Base-by-base conservation (phyloP, 345 rosid species). In the Clausena lansium region DNA sequence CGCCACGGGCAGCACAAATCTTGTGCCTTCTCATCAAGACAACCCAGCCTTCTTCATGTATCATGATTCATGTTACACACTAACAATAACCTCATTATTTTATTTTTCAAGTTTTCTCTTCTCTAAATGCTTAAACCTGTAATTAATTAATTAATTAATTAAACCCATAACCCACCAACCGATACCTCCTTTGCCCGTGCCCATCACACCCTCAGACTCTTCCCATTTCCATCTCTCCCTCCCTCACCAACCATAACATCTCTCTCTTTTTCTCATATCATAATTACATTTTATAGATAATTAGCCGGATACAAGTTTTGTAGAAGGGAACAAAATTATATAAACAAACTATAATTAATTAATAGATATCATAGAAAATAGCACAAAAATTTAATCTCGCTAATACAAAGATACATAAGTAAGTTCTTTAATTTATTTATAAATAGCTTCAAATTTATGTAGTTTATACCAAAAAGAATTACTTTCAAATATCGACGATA, bases 1-100 rank as follows among this genome's bases (percentile, higher is more conserved):
- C 93, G 98, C 88, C 84, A 90, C 85, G 97, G 88, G 82, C 89
- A 89, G 89, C 97, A 91, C 95, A 87, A 88, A 84, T 91, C 85
- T 91, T 88, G 93, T 91, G 93, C 89, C 88, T 82, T 84, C 83
- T 80, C 84, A 30, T 45, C 57, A 77, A 73, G 41, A 78, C 83
- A 75, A 47, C 81, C 80, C 80, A 24, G 28, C 73, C 38, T 55
- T 78, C 57, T 52, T 52, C 57, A 5, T 52, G 22, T 52, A 52
- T 52, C 57, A 52, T 52, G 57, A 15, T 17, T 15, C 57, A 4
- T 52, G 57, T 17, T 5, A 5, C 57, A 52, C 5, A 15, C 57
- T 15, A 52, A 52, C 7, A 52, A 52, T 45, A 52, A n/a, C 22
- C n/a, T 71, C 28, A 45, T 78, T 76, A 74, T 70, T 41, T 27